Evolutionary conservation across 2,329 filamentous ascomycete genomes (phyloP).

Genomic region (Bimuria novae-zelandiae): DNA sequence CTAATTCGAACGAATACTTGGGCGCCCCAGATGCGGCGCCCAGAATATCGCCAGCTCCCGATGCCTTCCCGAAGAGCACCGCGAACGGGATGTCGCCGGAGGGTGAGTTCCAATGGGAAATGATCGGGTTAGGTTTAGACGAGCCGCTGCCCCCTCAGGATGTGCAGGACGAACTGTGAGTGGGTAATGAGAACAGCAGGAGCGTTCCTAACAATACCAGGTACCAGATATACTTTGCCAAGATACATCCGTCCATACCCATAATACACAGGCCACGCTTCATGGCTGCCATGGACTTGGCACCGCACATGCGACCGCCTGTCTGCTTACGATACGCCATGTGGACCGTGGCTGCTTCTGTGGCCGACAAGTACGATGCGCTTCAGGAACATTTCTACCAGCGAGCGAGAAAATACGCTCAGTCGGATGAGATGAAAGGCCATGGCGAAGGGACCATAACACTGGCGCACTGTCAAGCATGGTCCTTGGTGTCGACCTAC

Average conservation of each 20-base stretch:
- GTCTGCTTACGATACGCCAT: conserved; percentile 91
- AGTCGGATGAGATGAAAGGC: conserved; percentile 87
- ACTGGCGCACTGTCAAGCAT: conserved; percentile 83
- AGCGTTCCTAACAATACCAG: conserved; percentile 48
- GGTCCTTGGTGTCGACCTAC: conserved; percentile 77
- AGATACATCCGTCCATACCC: conserved; percentile 81
- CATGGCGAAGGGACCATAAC: conserved; percentile 89
- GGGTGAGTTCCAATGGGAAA: conserved; percentile 73
- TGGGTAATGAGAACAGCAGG: conserved; percentile 4
- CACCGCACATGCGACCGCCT: conserved; percentile 83
- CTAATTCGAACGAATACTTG: conserved; percentile 26
- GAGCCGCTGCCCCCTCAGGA: conserved; percentile 80
- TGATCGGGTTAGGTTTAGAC: conserved; percentile 80
- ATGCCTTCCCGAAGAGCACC: conserved; percentile 22
- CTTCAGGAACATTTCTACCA: conserved; percentile 90
- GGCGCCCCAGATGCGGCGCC: conserved; percentile 16
- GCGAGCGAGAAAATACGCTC: conserved; percentile 84
- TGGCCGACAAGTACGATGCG: conserved; percentile 78
- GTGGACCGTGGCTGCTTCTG: conserved; percentile 90
- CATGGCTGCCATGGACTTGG: conserved; percentile 83
- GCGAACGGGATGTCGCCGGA: conserved; percentile 23
- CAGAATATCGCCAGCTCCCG: conserved; percentile 24
- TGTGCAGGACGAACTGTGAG: conserved; percentile 82
- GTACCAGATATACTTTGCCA: conserved; percentile 86
- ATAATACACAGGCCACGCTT: conserved; percentile 91